Evolutionary conservation across 2,329 filamentous ascomycete species (phyloP).

Genomic region (Sporothrix sp.): DNA sequence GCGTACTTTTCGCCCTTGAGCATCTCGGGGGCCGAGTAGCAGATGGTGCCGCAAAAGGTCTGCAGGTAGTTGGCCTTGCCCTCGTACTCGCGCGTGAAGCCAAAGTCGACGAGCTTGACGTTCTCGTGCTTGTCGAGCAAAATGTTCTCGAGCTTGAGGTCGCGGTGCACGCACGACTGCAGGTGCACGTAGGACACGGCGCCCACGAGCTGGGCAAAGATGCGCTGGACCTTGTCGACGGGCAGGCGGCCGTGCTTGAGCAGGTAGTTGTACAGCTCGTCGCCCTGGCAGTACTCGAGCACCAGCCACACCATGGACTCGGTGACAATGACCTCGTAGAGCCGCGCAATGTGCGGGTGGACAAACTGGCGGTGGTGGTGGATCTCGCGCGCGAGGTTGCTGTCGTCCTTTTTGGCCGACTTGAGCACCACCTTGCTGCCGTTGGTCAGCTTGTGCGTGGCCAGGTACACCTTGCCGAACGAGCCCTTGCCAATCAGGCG

Average conservation of each 20-base stretch:
- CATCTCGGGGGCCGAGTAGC: constrained; percentile 98
- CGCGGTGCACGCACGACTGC: constrained; percentile 91
- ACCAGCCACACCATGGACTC: constrained; percentile 93
- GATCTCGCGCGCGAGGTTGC: constrained; percentile 92
- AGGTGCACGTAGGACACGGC: constrained; percentile 92
- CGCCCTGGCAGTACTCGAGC: constrained; percentile 90
- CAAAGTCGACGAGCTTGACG: constrained; percentile 96
- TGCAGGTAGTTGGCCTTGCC: constrained; percentile 89
- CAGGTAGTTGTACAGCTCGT: constrained; percentile 95
- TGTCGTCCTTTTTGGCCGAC: constrained; percentile 90
- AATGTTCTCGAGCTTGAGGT: constrained; percentile 94
- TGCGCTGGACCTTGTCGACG: constrained; percentile 81
- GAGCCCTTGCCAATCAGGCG: constrained; percentile 93
- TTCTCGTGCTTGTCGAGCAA: constrained; percentile 93
- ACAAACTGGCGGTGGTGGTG: constrained; percentile 97
- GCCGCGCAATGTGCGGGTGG: constrained; percentile 88
- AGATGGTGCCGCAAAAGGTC: constrained; percentile 95
- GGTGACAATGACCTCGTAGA: constrained; percentile 98
- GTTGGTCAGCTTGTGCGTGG: constrained; percentile 94
- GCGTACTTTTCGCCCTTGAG: constrained; percentile 96
- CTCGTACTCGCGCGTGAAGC: constrained; percentile 95
- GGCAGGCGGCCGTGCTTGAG: constrained; percentile 77
- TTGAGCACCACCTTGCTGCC: constrained; percentile 99
- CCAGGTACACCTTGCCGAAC: constrained; percentile 96
- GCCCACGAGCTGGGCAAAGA: constrained; percentile 90